These are phyloP conservation scores for Polytolypa hystricis DNA, from an alignment of 2,329 filamentous ascomycete genomes.

Conservation along the genomic window DNA sequence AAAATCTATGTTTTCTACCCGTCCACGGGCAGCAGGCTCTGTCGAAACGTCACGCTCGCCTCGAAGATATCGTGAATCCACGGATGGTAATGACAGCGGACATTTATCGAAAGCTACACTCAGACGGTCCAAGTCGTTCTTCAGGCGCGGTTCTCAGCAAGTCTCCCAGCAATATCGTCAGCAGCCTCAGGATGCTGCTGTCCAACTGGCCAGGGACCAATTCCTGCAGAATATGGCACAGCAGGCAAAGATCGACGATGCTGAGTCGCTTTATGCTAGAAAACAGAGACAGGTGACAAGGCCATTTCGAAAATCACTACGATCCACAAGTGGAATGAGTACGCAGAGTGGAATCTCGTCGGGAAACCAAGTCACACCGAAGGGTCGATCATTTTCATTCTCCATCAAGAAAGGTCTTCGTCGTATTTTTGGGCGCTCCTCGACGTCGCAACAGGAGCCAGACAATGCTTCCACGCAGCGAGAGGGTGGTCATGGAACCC, in stretches of 20 bases:
- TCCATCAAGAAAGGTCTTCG: conserved; percentile 33
- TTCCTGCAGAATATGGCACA: conserved; percentile 21
- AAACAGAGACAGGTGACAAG: conserved; percentile 22
- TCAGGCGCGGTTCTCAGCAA: conserved; percentile 19
- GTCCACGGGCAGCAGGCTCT: conserved; percentile 20
- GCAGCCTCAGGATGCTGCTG: conserved; percentile 27
- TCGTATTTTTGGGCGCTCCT: conserved; percentile 28
- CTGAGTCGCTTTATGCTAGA: conserved; percentile 16
- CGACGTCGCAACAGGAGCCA: conserved; percentile 12
- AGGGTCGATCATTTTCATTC: conserved; percentile 29
- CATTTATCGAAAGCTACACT: conserved; percentile 17
- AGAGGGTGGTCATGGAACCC: conserved; percentile 14
- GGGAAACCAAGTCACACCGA: conserved; percentile 12
- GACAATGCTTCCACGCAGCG: conserved; percentile 15
- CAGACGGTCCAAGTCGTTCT: conserved; percentile 34
- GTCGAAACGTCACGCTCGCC: conserved; percentile 4
- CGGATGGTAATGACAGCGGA: conserved; percentile 3
- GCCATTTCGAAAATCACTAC: conserved; percentile 28
- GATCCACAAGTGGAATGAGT: conserved; percentile 18
- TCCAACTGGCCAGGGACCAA: conserved; percentile 32
- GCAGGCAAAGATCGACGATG: conserved; percentile 13
- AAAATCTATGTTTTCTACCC: conserved; percentile 37
- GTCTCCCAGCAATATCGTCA: conserved; percentile 13
- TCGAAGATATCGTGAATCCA: conserved; percentile 2
- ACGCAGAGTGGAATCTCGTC: conserved; percentile 8